Evolutionary conservation across 23 red algal genomes (phyloP), one percentile per base, ranked within the genome.

Genomic region (Pyropia haitanensis): DNA sequence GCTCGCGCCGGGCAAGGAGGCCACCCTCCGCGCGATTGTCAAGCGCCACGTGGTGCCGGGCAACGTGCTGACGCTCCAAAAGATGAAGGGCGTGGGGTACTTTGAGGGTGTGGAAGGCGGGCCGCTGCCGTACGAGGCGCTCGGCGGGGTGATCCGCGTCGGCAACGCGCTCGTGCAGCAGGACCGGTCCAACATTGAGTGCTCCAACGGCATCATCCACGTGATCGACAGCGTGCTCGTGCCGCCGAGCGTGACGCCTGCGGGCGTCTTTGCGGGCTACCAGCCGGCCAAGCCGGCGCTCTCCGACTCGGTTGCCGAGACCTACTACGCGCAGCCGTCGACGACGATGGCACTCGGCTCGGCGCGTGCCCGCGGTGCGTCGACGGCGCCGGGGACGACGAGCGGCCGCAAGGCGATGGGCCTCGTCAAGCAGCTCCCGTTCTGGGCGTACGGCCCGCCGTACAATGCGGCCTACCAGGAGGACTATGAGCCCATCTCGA

Each of bases 391-490:
- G 3, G 19, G 46, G 3, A 77, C 81, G 3, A 16, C 54, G n/a
- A 70, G 81, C 39, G 81, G 81, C 20, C 65, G 81, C 32, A 68
- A 71, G 30, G 81, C 81, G 2, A 86, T 86, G 81, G 71, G 71
- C 8, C 56, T 86, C 13, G 59, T 86, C 17, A 68, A 52, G 28
- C 81, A 86, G 32, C 16, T 51, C 13, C 81, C 70, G 0, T 76
- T 77, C n/a, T 86, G 81, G 81, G 65, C 67, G 81, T 86, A 86
- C 53, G 81, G 81, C 0, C 81, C 81, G 24, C 81, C 81, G 14
- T 86, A 67, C 62, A 63, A 63, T 51, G 81, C 81, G 29, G 71
- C 64, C n/a, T 75, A 66, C 29, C 81, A 86, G 53, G 81, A 76
- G 28, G 81, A 86, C 16, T 86, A 86, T 39, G 81, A 86, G 54